Conservation (phyloP, 2,329 filamentous ascomycete genomes). For the Lasiodiplodia gonubiensis region DNA sequence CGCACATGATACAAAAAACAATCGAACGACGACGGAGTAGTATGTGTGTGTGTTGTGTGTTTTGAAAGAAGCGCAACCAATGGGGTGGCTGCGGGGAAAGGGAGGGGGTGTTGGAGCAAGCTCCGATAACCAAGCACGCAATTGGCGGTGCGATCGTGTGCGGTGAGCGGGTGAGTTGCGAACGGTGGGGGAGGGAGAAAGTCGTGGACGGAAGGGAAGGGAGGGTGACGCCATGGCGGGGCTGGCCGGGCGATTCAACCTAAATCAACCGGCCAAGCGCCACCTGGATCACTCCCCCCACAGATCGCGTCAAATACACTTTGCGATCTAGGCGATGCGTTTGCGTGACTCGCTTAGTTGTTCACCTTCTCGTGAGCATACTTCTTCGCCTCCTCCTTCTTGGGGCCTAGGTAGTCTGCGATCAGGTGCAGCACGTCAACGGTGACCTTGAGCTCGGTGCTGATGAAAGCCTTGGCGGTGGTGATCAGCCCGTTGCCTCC, state of each 20-base stretch:
- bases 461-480: constrained; percentile 44
- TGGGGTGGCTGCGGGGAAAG: constrained; percentile 3
- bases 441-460: constrained; percentile 48
- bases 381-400: constrained; percentile 41
- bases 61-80: neutral
- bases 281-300: neutral
- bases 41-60: neutral
- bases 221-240: constrained; percentile 22
- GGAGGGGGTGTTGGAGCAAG: neutral
- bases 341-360: constrained; percentile 17
- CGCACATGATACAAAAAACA: neutral
- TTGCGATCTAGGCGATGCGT: constrained; percentile 1
- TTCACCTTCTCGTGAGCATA: constrained; percentile 43
- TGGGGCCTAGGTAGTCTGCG: constrained; percentile 41
- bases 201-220: constrained; percentile 19
- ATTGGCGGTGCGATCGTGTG: neutral
- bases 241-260: constrained; percentile 9
- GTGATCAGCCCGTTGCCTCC: constrained; percentile 44
- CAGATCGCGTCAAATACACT: constrained; percentile 2
- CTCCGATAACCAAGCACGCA: neutral
- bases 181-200: neutral
- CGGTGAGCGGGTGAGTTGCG: neutral
- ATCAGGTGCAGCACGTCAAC: constrained; percentile 42
- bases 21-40: neutral
- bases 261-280: constrained; percentile 7